These are phyloP conservation scores for Clavispora asparagi DNA, from an alignment of 805 yeast genomes.

Conservation along the genomic window DNA sequence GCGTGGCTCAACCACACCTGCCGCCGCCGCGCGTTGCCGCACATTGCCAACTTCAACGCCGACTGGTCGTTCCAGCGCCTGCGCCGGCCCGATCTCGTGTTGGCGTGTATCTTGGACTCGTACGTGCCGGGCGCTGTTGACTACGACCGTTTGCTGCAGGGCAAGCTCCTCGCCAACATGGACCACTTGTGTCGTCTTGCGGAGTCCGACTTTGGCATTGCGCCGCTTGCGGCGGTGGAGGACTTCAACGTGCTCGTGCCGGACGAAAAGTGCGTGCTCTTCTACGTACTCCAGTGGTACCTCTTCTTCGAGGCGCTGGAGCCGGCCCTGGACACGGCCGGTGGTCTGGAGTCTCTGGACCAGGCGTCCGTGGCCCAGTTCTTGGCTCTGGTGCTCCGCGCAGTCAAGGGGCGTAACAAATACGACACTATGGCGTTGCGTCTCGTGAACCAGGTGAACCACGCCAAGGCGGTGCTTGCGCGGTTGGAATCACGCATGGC, in stretches of 20 bases:
- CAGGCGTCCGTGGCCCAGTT: conserved; percentile 1
- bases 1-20: conserved; percentile 47
- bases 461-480: background rate
- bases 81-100: conserved; percentile 46
- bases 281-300: conserved; percentile 57
- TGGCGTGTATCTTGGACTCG: conserved; percentile 28
- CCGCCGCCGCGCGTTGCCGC: conserved; percentile 15
- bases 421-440: conserved; percentile 29
- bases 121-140: conserved; percentile 17
- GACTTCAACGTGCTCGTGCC: conserved; percentile 47
- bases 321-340: background rate
- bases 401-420: conserved; percentile 20
- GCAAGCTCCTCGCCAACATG: conserved; percentile 11
- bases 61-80: conserved; percentile 47
- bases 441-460: conserved; percentile 21
- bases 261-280: conserved; percentile 56
- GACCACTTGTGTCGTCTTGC: conserved; percentile 37
- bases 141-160: conserved; percentile 21
- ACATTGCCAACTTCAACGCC: conserved; percentile 44
- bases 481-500: background rate
- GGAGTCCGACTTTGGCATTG: conserved; percentile 42
- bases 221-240: conserved; percentile 48
- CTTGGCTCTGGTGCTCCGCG: conserved; percentile 5
- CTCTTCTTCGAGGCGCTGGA: conserved; percentile 30
- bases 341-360: no score